Evolutionary conservation across 1,284 basidiomycete genomes (phyloP).

Genomic region (Cryptococcus neoformans): DNA sequence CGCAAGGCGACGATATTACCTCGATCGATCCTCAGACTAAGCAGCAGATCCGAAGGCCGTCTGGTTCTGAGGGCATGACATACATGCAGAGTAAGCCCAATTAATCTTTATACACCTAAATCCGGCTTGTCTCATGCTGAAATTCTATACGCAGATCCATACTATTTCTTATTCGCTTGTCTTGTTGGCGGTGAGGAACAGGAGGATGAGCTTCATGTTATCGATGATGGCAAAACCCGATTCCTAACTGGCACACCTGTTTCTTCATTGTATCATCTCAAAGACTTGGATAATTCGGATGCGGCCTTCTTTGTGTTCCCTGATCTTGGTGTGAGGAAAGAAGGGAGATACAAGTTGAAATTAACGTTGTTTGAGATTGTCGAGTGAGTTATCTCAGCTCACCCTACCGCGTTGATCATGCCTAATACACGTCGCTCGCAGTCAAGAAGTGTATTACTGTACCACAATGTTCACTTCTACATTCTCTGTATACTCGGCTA

Average conservation of each 20-base stretch:
- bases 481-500: constrained; percentile 73
- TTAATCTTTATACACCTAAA: not conserved
- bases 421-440: constrained; percentile 33
- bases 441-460: constrained; percentile 79
- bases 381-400: constrained; percentile 58
- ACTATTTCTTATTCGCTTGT: constrained; percentile 91
- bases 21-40: constrained; percentile 8
- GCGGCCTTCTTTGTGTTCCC: constrained; percentile 91
- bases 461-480: constrained; percentile 80
- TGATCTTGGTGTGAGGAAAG: constrained; percentile 80
- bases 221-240: constrained; percentile 72
- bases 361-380: constrained; percentile 90
- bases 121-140: not conserved
- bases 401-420: too few species aligned
- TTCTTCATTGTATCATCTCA: constrained; percentile 89
- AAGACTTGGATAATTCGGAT: constrained; percentile 81
- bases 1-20: constrained; percentile 51
- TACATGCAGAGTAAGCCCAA: constrained; percentile 46
- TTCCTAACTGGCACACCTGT: constrained; percentile 59
- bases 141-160: constrained; percentile 63
- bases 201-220: constrained; percentile 87
- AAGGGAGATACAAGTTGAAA: constrained; percentile 83
- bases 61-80: constrained; percentile 25
- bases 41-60: constrained; percentile 13
- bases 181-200: constrained; percentile 71